Evolutionary conservation across 139 green algal species (phyloP).

Genomic region (Zygnema circumcarinatum): DNA sequence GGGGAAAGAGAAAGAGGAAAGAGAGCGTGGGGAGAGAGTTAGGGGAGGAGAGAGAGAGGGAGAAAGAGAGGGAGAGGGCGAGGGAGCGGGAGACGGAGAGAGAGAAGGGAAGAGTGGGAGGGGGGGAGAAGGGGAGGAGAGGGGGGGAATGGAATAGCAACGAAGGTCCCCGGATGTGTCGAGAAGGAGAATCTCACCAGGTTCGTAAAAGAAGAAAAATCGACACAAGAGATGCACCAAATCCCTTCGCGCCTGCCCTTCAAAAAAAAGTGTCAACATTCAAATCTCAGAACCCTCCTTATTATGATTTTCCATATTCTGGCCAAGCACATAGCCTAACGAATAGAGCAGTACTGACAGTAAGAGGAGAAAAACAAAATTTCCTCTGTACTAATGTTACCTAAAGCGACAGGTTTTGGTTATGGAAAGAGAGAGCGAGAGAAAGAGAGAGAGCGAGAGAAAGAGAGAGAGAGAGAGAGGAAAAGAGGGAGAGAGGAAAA

Average conservation of each 20-base stretch:
- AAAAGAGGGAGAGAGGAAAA: too few relatives aligned
- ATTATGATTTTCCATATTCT: too few relatives aligned
- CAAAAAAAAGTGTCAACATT: constrained; percentile 15
- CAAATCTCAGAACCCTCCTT: not conserved
- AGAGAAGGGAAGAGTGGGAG: not conserved
- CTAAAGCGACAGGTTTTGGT: too few relatives aligned
- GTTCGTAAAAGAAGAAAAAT: constrained; percentile 56
- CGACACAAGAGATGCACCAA: constrained; percentile 27
- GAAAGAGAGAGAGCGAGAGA: too few relatives aligned
- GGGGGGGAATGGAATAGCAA: not conserved
- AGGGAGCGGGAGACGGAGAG: not conserved
- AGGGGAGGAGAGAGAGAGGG: not conserved
- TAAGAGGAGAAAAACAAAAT: too few relatives aligned
- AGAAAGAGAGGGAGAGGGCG: not conserved
- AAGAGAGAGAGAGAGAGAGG: too few relatives aligned
- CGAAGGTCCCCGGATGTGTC: too few relatives aligned
- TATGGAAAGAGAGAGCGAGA: too few relatives aligned
- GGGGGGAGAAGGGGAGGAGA: not conserved
- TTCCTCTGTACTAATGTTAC: too few relatives aligned
- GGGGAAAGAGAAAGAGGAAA: constrained; percentile 19
- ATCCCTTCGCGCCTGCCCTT: constrained; percentile 19
- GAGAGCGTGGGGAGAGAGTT: too few relatives aligned
- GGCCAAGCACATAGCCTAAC: too few relatives aligned
- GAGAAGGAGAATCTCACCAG: constrained; percentile 5
- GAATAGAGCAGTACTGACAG: too few relatives aligned